Conservation (phyloP, 495 filamentous ascomycete species). For the Copromyces sp. region DNA sequence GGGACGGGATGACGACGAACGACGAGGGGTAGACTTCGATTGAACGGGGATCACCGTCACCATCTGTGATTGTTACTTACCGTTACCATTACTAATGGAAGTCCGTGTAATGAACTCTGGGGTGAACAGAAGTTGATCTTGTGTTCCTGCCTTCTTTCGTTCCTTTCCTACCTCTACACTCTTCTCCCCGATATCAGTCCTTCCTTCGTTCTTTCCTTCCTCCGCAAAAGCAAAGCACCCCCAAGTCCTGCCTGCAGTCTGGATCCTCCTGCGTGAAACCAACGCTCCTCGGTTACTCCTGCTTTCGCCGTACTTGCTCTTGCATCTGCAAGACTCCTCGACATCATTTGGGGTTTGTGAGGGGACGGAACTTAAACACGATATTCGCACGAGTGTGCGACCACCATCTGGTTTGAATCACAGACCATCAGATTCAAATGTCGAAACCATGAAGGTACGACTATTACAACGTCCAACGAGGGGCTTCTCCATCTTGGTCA, state of each 20-base stretch:
- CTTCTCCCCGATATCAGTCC: too few relatives aligned
- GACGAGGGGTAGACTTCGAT: not conserved
- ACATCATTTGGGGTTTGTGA: not conserved
- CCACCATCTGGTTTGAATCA: not conserved
- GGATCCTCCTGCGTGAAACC: not conserved
- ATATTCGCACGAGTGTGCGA: not conserved
- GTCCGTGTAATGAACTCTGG: not conserved
- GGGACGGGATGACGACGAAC: not conserved
- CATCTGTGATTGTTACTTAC: not conserved
- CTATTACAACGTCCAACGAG: slow-evolving; percentile 11
- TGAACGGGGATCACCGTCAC: not conserved
- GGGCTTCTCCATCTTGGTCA: slow-evolving; percentile 10
- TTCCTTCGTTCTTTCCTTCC: not conserved
- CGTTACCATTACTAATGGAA: not conserved
- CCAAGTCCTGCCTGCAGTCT: not conserved
- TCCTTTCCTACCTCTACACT: not conserved
- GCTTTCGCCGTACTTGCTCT: not conserved
- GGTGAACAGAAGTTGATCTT: not conserved
- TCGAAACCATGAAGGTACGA: slow-evolving; percentile 8
- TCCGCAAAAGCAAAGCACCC: not conserved
- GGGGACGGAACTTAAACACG: not conserved
- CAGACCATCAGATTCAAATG: not conserved
- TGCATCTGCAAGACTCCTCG: not conserved
- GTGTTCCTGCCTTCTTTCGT: not conserved
- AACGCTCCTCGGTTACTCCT: not conserved